Evolutionary conservation across 108 stramenopile genomes (phyloP).

Genomic region (Nitzschia palea): DNA sequence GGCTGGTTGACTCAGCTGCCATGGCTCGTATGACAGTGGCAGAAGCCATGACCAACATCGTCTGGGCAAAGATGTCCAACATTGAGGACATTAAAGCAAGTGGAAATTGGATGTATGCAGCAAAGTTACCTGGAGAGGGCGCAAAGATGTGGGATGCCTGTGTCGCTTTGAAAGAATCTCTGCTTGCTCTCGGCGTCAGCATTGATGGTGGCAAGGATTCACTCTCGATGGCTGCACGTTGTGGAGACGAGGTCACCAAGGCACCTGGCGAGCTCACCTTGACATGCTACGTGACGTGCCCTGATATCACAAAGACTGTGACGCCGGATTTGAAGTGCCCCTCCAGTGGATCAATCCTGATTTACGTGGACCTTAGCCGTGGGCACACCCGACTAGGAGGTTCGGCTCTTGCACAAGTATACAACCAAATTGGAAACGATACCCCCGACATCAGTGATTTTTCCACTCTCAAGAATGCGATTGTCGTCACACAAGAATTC

Average conservation of each 20-base stretch:
- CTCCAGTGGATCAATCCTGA: slow-evolving; percentile 55
- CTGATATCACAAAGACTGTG: slow-evolving; percentile 91
- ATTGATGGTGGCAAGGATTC: slow-evolving; percentile 99
- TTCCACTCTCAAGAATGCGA: slow-evolving; percentile 75
- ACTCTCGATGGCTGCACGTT: slow-evolving; percentile 97
- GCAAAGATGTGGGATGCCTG: slow-evolving; percentile 99
- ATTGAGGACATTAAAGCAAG: slow-evolving; percentile 95
- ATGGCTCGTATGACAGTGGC: slow-evolving; percentile 98
- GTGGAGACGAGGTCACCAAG: slow-evolving; percentile 94
- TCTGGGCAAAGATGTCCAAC: slow-evolving; percentile 93
- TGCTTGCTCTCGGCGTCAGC: slow-evolving; percentile 88
- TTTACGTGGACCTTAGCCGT: slow-evolving; percentile 89
- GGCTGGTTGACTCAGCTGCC: slow-evolving; percentile 88
- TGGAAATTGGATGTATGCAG: slow-evolving; percentile 99
- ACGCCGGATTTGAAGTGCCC: slow-evolving; percentile 96
- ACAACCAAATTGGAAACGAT: slow-evolving; percentile 90
- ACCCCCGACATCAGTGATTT: slow-evolving; percentile 93
- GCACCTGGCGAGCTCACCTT: slow-evolving; percentile 96
- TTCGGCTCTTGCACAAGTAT: slow-evolving; percentile 93
- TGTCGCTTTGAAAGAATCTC: slow-evolving; percentile 87
- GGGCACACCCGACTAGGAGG: slow-evolving; percentile 93
- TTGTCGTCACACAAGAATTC: slow-evolving; percentile 89
- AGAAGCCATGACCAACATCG: slow-evolving; percentile 98
- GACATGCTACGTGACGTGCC: slow-evolving; percentile 95
- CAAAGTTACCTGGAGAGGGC: slow-evolving; percentile 97